phyloP scores from a whole-genome alignment of 768 basidiomycete species.

The Podaxis mareebaensis region DNA sequence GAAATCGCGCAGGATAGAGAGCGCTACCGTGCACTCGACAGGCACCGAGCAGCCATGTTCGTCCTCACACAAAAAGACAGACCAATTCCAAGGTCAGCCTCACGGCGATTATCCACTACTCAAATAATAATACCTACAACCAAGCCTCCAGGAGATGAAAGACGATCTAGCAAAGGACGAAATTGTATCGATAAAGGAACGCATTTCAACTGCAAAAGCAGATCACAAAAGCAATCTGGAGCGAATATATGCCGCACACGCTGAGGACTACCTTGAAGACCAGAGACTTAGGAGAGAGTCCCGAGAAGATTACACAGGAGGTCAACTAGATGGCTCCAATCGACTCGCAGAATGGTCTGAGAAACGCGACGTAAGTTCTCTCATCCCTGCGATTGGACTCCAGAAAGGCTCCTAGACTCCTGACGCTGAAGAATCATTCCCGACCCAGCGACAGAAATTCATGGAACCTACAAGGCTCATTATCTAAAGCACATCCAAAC shows the following conservation, averaged over 20 bases:
- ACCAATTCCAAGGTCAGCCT: constrained; percentile 20
- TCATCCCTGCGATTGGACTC: too few species aligned
- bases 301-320: background rate
- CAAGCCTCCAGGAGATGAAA: constrained; percentile 13
- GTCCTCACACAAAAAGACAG: constrained; percentile 24
- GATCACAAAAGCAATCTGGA: constrained; percentile 7
- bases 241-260: constrained; percentile 4
- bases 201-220: background rate
- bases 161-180: constrained; percentile 10
- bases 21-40: constrained; percentile 11
- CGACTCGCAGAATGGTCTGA: constrained; percentile 12
- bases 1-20: background rate
- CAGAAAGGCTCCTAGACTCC: too few species aligned
- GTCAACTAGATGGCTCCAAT: background rate
- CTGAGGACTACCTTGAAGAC: constrained; percentile 14
- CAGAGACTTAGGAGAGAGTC: constrained; percentile 10
- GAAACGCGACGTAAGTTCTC: constrained; percentile 9
- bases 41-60: constrained; percentile 21
- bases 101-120: background rate
- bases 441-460: too few species aligned
- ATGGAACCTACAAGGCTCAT: too few species aligned
- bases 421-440: background rate
- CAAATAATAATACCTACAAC: background rate
- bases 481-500: too few species aligned
- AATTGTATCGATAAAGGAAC: constrained; percentile 3